These are phyloP conservation scores for Galerina sulciceps DNA, from an alignment of 768 basidiomycete species.

Conservation along the genomic window DNA sequence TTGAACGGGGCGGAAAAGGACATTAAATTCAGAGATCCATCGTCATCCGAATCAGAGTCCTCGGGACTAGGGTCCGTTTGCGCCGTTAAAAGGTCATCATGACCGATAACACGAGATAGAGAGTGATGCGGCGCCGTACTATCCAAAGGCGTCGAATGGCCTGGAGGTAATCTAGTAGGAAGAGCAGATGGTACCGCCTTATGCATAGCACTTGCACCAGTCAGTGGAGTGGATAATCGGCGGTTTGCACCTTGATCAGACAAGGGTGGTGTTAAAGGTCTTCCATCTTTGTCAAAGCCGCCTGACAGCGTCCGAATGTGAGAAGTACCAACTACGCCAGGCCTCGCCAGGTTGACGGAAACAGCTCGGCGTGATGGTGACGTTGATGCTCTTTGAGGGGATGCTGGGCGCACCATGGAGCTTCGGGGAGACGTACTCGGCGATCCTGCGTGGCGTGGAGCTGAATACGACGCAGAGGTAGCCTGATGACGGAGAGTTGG, in stretches of 20 bases:
- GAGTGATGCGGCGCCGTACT: conserved; percentile 47
- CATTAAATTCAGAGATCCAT: conserved; percentile 62
- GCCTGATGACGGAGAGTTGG: conserved; percentile 83
- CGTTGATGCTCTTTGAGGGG: conserved; percentile 54
- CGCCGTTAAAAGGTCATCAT: conserved; percentile 72
- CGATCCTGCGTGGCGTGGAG: conserved; percentile 48
- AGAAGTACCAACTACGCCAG: conserved; percentile 39
- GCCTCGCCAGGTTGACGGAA: conserved; percentile 45
- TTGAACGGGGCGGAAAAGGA: conserved; percentile 77
- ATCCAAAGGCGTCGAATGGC: conserved; percentile 35
- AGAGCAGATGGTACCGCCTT: conserved; percentile 41
- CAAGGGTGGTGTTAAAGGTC: conserved; percentile 45
- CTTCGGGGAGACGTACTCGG: conserved; percentile 44
- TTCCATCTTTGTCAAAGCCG: conserved; percentile 29
- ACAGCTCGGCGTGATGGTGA: conserved; percentile 49
- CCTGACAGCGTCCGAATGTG: conserved; percentile 46
- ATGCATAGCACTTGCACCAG: conserved; percentile 38
- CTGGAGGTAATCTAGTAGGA: conserved; percentile 38
- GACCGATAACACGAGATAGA: conserved; percentile 40
- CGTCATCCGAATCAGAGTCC: conserved; percentile 71
- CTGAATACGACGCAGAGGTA: conserved; percentile 69
- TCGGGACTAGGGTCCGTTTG: conserved; percentile 77
- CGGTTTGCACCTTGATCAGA: conserved; percentile 42
- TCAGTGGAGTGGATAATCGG: conserved; percentile 56
- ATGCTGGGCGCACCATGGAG: conserved; percentile 44